phyloP scores from a whole-genome alignment of 1,284 basidiomycete genomes.

The Vanrija pseudolonga region DNA sequence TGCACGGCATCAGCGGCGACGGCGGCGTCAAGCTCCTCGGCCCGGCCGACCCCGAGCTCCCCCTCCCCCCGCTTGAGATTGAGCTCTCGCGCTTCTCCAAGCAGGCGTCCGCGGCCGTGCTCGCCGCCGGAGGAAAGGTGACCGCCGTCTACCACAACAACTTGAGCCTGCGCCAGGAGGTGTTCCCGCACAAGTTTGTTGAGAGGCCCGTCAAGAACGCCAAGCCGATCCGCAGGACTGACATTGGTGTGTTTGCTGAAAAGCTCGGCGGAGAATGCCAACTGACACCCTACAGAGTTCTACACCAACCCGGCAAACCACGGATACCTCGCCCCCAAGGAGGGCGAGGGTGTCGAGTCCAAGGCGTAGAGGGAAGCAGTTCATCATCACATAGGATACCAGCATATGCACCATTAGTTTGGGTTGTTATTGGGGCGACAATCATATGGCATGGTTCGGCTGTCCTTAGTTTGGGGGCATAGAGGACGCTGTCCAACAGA shows the following conservation, averaged over 20 bases:
- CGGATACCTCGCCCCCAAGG: constrained; percentile 45
- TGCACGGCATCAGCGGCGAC: constrained; percentile 74
- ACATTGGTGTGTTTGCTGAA: constrained; percentile 67
- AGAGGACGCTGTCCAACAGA: too few relatives aligned
- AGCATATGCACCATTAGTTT: too few relatives aligned
- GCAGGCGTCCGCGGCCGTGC: constrained; percentile 78
- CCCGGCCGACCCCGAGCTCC: constrained; percentile 56
- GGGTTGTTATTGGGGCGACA: too few relatives aligned
- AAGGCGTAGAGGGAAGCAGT: too few relatives aligned
- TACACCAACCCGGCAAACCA: constrained; percentile 49
- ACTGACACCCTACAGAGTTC: constrained; percentile 31
- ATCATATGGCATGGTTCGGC: too few relatives aligned
- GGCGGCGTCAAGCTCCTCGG: constrained; percentile 84
- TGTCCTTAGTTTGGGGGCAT: too few relatives aligned
- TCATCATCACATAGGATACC: too few relatives aligned
- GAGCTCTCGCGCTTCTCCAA: constrained; percentile 80
- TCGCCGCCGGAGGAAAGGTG: constrained; percentile 75
- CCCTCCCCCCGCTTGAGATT: constrained; percentile 67
- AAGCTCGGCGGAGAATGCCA: neutral
- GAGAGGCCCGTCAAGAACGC: constrained; percentile 64
- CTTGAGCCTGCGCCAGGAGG: constrained; percentile 73
- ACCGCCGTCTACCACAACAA: constrained; percentile 90
- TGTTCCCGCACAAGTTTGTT: constrained; percentile 56
- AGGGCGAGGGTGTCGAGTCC: neutral
- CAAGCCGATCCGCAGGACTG: constrained; percentile 73